phyloP scores from a whole-genome alignment of 441 rosid genomes.

The Sinapis alba region DNA sequence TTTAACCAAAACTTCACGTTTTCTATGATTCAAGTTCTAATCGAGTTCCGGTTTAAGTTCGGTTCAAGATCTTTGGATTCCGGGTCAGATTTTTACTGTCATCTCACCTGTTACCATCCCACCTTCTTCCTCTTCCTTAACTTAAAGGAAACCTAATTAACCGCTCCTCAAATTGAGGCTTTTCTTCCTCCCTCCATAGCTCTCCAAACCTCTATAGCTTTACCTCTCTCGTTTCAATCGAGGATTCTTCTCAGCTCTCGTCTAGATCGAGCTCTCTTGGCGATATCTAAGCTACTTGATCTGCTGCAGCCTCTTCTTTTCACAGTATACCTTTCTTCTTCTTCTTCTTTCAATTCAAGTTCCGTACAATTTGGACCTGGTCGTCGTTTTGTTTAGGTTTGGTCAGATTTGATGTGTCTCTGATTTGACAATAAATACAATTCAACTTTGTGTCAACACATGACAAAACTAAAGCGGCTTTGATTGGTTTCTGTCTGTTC shows the following conservation, averaged over 20 bases:
- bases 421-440: not conserved
- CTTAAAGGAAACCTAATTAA: not conserved
- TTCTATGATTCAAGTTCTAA: not conserved
- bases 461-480: not conserved
- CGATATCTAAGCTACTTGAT: not conserved
- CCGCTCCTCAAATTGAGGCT: not conserved
- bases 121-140: not conserved
- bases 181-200: not conserved
- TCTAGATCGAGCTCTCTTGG: not conserved
- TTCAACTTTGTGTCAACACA: not conserved
- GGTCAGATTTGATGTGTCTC: slow-evolving; percentile 5
- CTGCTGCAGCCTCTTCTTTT: not conserved
- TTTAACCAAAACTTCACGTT: not conserved
- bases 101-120: not conserved
- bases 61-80: not conserved
- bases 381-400: not conserved
- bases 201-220: not conserved
- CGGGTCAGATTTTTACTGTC: not conserved
- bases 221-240: not conserved
- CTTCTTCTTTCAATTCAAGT: not conserved
- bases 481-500: slow-evolving; percentile 12
- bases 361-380: not conserved
- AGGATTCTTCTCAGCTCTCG: not conserved
- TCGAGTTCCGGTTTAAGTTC: not conserved
- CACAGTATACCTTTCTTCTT: not conserved